These are phyloP conservation scores for Lodderomyces orthopsilosis DNA, from an alignment of 1,139 yeast genomes.

Conservation along the genomic window DNA sequence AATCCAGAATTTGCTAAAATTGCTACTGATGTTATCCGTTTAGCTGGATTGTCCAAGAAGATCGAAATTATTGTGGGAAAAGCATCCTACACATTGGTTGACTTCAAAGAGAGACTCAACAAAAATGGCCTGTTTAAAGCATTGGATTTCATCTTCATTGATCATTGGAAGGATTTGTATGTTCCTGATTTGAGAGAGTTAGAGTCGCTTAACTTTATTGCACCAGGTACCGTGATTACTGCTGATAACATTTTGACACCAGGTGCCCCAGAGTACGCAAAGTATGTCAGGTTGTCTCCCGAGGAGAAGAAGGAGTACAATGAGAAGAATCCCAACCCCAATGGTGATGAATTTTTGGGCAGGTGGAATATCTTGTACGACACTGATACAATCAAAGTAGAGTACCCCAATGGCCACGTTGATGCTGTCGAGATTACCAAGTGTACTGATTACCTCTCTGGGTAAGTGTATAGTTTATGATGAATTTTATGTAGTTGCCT, in stretches of 20 bases:
- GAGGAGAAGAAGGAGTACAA: slow-evolving; percentile 33
- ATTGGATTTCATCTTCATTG: slow-evolving; percentile 40
- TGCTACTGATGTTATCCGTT: slow-evolving; percentile 29
- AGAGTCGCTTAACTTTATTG: slow-evolving; percentile 39
- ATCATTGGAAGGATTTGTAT: slow-evolving; percentile 40
- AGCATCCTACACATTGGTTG: slow-evolving; percentile 29
- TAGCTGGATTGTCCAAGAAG: slow-evolving; percentile 35
- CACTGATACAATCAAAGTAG: slow-evolving; percentile 21
- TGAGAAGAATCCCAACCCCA: slow-evolving; percentile 20
- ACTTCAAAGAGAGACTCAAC: slow-evolving; percentile 20
- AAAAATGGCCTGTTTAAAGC: slow-evolving; percentile 12
- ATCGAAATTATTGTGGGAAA: slow-evolving; percentile 38
- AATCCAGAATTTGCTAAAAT: slow-evolving; percentile 32
- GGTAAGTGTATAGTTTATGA: slow-evolving; percentile 10
- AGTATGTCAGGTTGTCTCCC: slow-evolving; percentile 39
- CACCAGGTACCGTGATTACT: slow-evolving; percentile 38
- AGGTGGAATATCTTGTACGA: slow-evolving; percentile 47
- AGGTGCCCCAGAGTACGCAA: slow-evolving; percentile 41
- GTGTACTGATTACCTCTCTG: slow-evolving; percentile 24
- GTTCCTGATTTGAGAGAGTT: slow-evolving; percentile 43
- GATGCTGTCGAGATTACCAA: slow-evolving; percentile 35
- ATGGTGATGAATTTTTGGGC: slow-evolving; percentile 32
- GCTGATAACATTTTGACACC: slow-evolving; percentile 40
- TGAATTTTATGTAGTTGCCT: background rate
- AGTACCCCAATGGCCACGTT: slow-evolving; percentile 10